Base-by-base conservation (phyloP, 768 basidiomycete genomes). In the Boletus vermiculosoides region DNA sequence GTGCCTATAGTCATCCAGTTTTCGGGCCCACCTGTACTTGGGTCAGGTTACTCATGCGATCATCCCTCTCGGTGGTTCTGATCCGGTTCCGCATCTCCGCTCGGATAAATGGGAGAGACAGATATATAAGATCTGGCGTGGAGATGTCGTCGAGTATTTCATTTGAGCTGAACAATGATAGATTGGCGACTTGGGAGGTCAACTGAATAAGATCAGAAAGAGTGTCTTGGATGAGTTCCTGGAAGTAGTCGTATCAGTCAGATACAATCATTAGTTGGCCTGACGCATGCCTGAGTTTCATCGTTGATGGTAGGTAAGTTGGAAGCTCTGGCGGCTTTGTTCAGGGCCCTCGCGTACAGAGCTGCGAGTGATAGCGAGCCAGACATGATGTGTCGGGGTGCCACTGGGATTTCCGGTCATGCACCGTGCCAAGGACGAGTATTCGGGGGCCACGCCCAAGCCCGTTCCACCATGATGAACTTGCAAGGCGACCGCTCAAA, bases 111-210 rank as follows among this genome's bases (percentile, higher is more conserved):
- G 89, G 86, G 5, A 91, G 83, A 40, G 85, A 76, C 12, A 96
- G 77, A 71, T 91, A 94, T 2, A 87, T 74, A 36, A 94, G 74
- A 73, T 94, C 84, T 34, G 78, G 73, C 2, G 92, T 92, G 3
- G 88, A 78, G 54, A 96, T 84, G 69, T 96, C 93, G 45, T 92
- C 88, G 18, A 94, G 74, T 0, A 78, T 78, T 66, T 96, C 93
- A 65, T 95, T 95, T 4, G 86, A 77, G 56, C 92, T 94, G 74
- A 95, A 93, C 36, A 95, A 73, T 0, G 83, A 81, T 44, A 94
- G 76, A 39, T 77, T 78, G 25, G 78, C 62, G 54, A 93, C 77
- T 25, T 84, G 80, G 33, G 78, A 73, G 45, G 76, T 73, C 39
- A 90, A 71, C 42, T 75, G 73, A 25, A 74, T 73, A 31, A 94